Conservation (phyloP, 2,329 filamentous ascomycete genomes). For the Apiospora rasikravindrae region DNA sequence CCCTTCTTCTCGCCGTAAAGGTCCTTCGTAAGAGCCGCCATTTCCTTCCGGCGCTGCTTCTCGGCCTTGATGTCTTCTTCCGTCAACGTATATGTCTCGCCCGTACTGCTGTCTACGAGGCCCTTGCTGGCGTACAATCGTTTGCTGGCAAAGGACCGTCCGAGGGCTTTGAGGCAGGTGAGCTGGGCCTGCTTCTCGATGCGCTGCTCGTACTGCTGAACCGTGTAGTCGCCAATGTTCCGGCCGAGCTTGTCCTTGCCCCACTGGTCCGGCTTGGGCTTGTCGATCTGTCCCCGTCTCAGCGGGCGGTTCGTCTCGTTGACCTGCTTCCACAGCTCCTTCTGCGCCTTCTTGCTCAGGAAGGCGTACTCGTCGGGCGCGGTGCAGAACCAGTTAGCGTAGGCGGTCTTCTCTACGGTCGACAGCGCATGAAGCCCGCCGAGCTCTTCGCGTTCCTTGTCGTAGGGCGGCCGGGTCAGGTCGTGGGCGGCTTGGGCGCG, state of each 20-base stretch:
- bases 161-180: slow-evolving; percentile 49
- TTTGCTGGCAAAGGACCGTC: slow-evolving; percentile 49
- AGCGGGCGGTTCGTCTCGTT: slow-evolving; percentile 58
- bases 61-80: slow-evolving; percentile 52
- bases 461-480: slow-evolving; percentile 53
- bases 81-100: slow-evolving; percentile 29
- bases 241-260: slow-evolving; percentile 56
- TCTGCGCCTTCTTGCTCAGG: slow-evolving; percentile 53
- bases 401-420: slow-evolving; percentile 54
- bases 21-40: slow-evolving; percentile 56
- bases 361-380: slow-evolving; percentile 43
- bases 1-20: slow-evolving; percentile 58
- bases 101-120: slow-evolving; percentile 27
- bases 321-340: slow-evolving; percentile 63
- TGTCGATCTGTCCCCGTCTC: slow-evolving; percentile 43
- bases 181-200: slow-evolving; percentile 48
- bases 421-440: slow-evolving; percentile 50
- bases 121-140: slow-evolving; percentile 38
- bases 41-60: slow-evolving; percentile 52
- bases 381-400: slow-evolving; percentile 53
- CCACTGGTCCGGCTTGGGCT: slow-evolving; percentile 45
- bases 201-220: slow-evolving; percentile 51
- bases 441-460: slow-evolving; percentile 49
- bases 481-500: slow-evolving; percentile 53
- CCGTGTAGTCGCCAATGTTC: slow-evolving; percentile 53